phyloP scores from a whole-genome alignment of 768 basidiomycete genomes.

The Paxillus involutus region DNA sequence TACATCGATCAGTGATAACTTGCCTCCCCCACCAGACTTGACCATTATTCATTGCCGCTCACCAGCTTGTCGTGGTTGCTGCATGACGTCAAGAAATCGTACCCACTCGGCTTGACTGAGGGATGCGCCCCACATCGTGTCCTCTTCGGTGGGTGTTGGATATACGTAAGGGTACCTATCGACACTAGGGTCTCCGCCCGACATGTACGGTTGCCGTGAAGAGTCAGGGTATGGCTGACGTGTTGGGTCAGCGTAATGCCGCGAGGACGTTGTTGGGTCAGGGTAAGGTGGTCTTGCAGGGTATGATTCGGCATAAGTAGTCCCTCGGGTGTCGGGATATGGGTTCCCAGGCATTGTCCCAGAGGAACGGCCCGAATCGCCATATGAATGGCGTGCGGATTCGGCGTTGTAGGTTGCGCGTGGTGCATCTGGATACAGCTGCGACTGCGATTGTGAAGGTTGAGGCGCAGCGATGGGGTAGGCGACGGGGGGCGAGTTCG shows the following conservation, averaged over 20 bases:
- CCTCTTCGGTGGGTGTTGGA: constrained; percentile 51
- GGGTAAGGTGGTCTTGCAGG: constrained; percentile 24
- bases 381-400: constrained; percentile 21
- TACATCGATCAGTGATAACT: neutral
- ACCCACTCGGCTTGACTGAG: constrained; percentile 79
- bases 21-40: no score
- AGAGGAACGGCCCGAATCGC: constrained; percentile 18
- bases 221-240: constrained; percentile 24
- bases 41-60: constrained; percentile 23
- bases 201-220: constrained; percentile 28
- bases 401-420: constrained; percentile 21
- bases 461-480: constrained; percentile 23
- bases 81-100: constrained; percentile 63
- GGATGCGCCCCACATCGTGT: constrained; percentile 72
- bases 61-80: constrained; percentile 38
- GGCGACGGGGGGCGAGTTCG: constrained; percentile 23
- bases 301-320: constrained; percentile 25
- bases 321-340: constrained; percentile 26
- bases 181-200: constrained; percentile 17
- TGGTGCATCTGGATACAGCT: constrained; percentile 25
- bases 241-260: constrained; percentile 21
- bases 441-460: constrained; percentile 22
- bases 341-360: constrained; percentile 23
- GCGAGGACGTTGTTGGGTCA: constrained; percentile 19
- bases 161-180: constrained; percentile 37